Base-by-base conservation (phyloP, 2,329 filamentous ascomycete genomes). In the Penicillium sclerotigenum region DNA sequence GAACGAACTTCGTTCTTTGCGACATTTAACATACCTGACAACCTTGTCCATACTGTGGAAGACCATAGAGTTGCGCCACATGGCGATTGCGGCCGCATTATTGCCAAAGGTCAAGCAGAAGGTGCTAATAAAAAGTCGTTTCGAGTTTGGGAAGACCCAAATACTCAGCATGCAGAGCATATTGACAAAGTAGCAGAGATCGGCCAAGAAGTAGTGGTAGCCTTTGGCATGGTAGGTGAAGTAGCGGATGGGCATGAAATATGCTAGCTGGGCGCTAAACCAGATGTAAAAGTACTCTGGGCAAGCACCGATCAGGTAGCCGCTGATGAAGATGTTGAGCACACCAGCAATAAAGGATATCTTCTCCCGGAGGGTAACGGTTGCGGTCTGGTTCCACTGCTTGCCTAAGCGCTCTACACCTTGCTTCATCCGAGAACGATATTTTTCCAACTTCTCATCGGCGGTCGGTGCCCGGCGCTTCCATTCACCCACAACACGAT, bases 41-140 rank as follows among this genome's bases (percentile, higher is more conserved):
- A 97, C 91, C 76, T 99, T 99, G 81, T 99, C 94, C 75, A 99
- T 87, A 70, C 91, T 96, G 79, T 99, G 94, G 74, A 99, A 99
- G 45, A 99, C 94, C 69, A 99, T 84, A 31, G 92, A 97, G 73
- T 99, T 99, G 61, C 94, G 87, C 94, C 94, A 99, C 92, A 99
- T 94, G 71, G 94, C 91, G 72, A 99, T 97, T 13, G 94, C 94
- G 45, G 97, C 87, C 20, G 94, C 94, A 71, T 99, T 99, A 76
- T 99, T 99, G 60, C 94, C 94, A 70, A 90, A 95, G 10, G 92
- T 90, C 33, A 99, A 80, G 68, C 94, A 97, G 74, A 92, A 99
- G 0, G 90, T 88, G 63, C 91, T 87, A 62, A 95, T 94, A 73
- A 99, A 92, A 16, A 99, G 82, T 42, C 93, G 87, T 74, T 96